phyloP scores from a whole-genome alignment of 192 early-diverging fungal genomes.

The Pecoramyces ruminantium region DNA sequence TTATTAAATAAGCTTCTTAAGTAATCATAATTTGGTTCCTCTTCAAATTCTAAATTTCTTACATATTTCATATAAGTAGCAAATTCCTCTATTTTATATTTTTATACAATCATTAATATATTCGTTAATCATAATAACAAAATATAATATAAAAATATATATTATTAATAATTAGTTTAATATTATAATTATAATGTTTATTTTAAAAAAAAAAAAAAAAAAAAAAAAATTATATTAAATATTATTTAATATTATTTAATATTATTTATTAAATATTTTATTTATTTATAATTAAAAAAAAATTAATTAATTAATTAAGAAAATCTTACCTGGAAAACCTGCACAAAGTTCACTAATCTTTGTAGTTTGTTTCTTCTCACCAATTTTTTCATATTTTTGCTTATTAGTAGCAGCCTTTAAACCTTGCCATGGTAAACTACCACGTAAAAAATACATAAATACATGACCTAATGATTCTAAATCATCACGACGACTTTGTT shows the following conservation, averaged over 20 bases:
- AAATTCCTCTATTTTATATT: slow-evolving; percentile 56
- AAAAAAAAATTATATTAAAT: too few relatives aligned
- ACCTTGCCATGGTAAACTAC: not conserved
- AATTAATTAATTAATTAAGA: too few relatives aligned
- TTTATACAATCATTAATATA: not conserved
- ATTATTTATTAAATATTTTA: too few relatives aligned
- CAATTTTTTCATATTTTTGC: slow-evolving; percentile 10
- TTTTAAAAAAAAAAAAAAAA: too few relatives aligned
- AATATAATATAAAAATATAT: too few relatives aligned
- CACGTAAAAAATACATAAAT: not conserved
- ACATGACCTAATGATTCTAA: not conserved
- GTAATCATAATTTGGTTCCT: slow-evolving; percentile 90
- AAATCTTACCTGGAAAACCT: slow-evolving; percentile 70
- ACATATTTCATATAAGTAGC: slow-evolving; percentile 78
- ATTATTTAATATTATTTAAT: too few relatives aligned
- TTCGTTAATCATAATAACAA: too few relatives aligned
- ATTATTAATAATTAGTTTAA: not conserved
- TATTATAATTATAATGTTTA: too few relatives aligned
- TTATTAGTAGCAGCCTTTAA: not conserved
- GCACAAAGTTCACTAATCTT: slow-evolving; percentile 77
- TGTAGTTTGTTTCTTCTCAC: slow-evolving; percentile 91
- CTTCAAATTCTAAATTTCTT: slow-evolving; percentile 83
- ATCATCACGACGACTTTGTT: not conserved
- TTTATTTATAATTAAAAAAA: too few relatives aligned
- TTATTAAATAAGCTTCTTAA: slow-evolving; percentile 70